Evolutionary conservation across 805 yeast genomes (phyloP).

Genomic region (Barnettozyma vustinii): DNA sequence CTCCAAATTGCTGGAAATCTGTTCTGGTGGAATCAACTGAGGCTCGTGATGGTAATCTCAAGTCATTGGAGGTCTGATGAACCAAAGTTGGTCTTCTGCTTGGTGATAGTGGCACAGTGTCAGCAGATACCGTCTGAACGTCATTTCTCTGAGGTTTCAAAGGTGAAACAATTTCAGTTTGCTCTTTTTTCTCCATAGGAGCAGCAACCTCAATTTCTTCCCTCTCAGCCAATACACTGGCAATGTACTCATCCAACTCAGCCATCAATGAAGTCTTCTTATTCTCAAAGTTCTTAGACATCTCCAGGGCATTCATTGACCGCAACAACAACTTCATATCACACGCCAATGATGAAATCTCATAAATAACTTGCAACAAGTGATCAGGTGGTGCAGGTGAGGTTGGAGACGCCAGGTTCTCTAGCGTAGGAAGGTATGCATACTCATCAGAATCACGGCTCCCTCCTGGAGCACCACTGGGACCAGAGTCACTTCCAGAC

Average conservation of each 20-base stretch:
- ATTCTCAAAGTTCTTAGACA: conserved; percentile 35
- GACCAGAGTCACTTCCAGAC: conserved; percentile 23
- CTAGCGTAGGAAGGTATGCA: conserved; percentile 40
- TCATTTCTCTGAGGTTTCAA: not conserved
- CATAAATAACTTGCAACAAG: conserved; percentile 54
- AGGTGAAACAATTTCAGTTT: not conserved
- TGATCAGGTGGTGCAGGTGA: conserved; percentile 51
- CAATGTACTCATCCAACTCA: conserved; percentile 14
- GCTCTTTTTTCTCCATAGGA: not conserved
- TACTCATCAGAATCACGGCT: conserved; percentile 6
- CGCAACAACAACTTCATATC: conserved; percentile 61
- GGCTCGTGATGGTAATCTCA: not conserved
- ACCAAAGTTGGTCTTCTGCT: not conserved
- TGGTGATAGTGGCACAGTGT: not conserved
- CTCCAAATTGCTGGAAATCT: not conserved
- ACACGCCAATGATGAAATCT: conserved; percentile 53
- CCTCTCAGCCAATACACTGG: not conserved
- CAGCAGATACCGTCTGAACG: not conserved
- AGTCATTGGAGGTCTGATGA: not conserved
- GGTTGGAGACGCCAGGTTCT: conserved; percentile 49
- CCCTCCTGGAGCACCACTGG: conserved; percentile 7
- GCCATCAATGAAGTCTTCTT: conserved; percentile 22
- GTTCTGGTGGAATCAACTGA: not conserved
- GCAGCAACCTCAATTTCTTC: not conserved
- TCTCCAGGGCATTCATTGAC: conserved; percentile 47